Conservation (phyloP, 129 eudicot species). For the Artemisia tridentata region DNA sequence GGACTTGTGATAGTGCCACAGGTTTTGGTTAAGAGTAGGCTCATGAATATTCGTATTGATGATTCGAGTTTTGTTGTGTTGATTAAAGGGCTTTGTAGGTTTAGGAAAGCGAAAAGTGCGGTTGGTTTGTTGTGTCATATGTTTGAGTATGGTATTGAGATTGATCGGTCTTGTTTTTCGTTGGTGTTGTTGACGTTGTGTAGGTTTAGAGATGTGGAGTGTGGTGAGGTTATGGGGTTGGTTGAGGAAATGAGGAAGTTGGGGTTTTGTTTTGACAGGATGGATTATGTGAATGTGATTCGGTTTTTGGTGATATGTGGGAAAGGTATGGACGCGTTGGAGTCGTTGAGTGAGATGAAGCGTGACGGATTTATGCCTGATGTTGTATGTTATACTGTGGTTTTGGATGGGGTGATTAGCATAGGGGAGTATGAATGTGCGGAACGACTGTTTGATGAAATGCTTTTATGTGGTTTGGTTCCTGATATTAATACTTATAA, state of each 20-base stretch:
- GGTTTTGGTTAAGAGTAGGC: conserved; percentile 46
- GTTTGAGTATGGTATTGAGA: conserved; percentile 48
- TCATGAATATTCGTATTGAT: conserved; percentile 58
- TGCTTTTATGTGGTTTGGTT: conserved; percentile 79
- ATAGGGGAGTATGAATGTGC: conserved; percentile 45
- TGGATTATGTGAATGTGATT: conserved; percentile 65
- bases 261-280: conserved; percentile 48
- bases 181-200: conserved; percentile 46
- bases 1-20: conserved; percentile 58
- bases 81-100: conserved; percentile 57
- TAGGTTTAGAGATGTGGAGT: conserved; percentile 24
- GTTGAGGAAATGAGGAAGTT: conserved; percentile 48
- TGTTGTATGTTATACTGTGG: conserved; percentile 49
- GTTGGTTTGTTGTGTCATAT: conserved; percentile 43
- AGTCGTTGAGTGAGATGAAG: conserved; percentile 56
- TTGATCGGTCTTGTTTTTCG: conserved; percentile 50
- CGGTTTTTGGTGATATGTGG: conserved; percentile 44
- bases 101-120: conserved; percentile 49
- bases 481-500: conserved; percentile 71
- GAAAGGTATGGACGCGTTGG: conserved; percentile 46
- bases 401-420: conserved; percentile 49
- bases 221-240: conserved; percentile 40
- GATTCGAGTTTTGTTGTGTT: conserved; percentile 51
- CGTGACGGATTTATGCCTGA: conserved; percentile 48
- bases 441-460: conserved; percentile 77